These are phyloP conservation scores for Trichoderma gamsii DNA, from an alignment of 495 filamentous ascomycete genomes.

Conservation along the genomic window DNA sequence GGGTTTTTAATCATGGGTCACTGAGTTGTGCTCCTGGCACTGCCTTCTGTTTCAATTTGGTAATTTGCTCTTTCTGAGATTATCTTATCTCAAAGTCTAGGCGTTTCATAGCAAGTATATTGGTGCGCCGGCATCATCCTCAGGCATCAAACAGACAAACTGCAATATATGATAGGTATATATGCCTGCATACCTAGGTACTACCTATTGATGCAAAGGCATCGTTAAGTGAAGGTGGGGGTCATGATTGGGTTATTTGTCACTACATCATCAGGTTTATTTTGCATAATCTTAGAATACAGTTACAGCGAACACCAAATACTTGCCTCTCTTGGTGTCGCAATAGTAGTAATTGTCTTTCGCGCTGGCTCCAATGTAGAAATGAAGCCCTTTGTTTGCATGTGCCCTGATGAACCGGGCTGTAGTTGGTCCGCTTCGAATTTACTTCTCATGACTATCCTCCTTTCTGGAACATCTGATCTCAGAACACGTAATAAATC, in stretches of 20 bases:
- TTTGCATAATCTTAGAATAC: neutral
- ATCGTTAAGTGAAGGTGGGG: neutral
- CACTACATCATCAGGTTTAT: neutral
- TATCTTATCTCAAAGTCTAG: neutral
- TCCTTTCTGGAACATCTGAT: too few relatives aligned
- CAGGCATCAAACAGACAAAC: neutral
- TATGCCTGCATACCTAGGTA: neutral
- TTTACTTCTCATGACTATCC: too few relatives aligned
- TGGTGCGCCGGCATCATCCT: neutral
- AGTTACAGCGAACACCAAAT: neutral
- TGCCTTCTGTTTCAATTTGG: neutral
- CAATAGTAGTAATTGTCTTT: neutral
- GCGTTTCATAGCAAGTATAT: neutral
- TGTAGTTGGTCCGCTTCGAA: too few relatives aligned
- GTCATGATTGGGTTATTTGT: conserved; percentile 9
- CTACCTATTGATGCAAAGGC: neutral
- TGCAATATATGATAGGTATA: neutral
- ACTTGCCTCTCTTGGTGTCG: neutral
- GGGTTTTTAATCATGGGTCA: conserved; percentile 7
- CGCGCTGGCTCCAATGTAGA: too few relatives aligned
- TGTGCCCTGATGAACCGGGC: too few relatives aligned
- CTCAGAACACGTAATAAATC: too few relatives aligned
- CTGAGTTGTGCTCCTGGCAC: neutral
- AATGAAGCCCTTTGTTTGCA: too few relatives aligned
- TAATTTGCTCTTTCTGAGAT: neutral